Evolutionary conservation across 2,329 filamentous ascomycete genomes (phyloP), one percentile per base, ranked within the genome.

Genomic region (Colletotrichum tofieldiae): DNA sequence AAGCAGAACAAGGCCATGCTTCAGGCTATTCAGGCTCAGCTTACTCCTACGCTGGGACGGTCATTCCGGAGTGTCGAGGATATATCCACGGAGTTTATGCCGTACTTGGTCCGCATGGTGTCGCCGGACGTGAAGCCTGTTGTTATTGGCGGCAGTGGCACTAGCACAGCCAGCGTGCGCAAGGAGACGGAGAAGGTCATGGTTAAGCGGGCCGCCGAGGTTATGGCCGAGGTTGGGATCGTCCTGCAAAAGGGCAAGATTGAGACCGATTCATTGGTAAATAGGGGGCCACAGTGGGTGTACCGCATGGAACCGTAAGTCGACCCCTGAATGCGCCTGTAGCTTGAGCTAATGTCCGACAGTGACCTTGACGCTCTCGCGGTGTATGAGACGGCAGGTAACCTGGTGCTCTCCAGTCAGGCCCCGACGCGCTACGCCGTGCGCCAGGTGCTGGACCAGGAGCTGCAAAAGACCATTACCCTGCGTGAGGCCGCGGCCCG

Each of bases 291-390:
- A 23, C 87, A 91, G 76, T 98, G 92, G 88, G 92, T 97, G 11
- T 98, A 97, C 82, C 91, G 96, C 65, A 95, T 99, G 94, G 96
- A 98, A 78, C 96, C 96, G 88, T 95, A 85, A 87, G 93, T 91
- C 65, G 52, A 63, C 56, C 45, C 29, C 23, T 23, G 18, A 23
- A 41, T 23, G 32, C 4, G 47, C 11, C 65, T 43, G 32, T 67
- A 51, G 49, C 32, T 49, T 37, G 35, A n/a, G 43, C 72, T 72
- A 71, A 72, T 37, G 41, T 39, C n/a, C 2, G 20, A 35, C 52
- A 91, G 89, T 56, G 87, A 90, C 69, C 87, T 99, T n/a, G 96
- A 99, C 81, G 86, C 89, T 11, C 87, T 98, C 0, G 88, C 93
- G 1, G 88, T 89, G 0, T 98, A 94, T 76, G 91, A 94, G 76